A percentile compares a stretch with the other conserved stretches of the same genome.
Evolutionary conservation across 2,329 filamentous ascomycete genomes (phyloP).

Genomic region (Colletotrichum tropicicola): DNA sequence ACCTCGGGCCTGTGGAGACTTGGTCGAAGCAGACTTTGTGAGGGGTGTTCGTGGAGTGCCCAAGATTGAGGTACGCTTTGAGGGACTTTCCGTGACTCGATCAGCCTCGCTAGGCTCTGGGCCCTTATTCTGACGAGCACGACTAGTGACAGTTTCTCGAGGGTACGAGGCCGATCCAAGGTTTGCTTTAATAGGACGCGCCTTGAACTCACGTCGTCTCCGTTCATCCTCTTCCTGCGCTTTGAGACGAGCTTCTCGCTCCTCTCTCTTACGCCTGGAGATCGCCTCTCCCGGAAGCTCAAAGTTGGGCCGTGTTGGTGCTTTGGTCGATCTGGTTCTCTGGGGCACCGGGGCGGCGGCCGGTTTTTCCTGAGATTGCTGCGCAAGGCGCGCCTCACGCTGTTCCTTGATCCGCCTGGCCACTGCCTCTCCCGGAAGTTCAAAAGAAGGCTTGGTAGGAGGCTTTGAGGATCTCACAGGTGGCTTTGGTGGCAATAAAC

Average conservation of each 20-base stretch:
- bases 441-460: conserved; percentile 64
- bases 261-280: conserved; percentile 62
- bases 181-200: conserved; percentile 61
- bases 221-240: conserved; percentile 68
- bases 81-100: neutral
- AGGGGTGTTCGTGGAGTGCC: conserved; percentile 9
- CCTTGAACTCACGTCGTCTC: conserved; percentile 71
- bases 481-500: conserved; percentile 55
- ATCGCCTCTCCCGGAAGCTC: conserved; percentile 72
- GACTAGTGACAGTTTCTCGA: conserved; percentile 67
- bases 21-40: conserved; percentile 7
- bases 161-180: conserved; percentile 52
- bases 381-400: conserved; percentile 62
- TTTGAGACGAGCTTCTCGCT: conserved; percentile 62
- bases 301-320: conserved; percentile 64
- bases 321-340: conserved; percentile 59
- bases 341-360: conserved; percentile 43
- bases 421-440: conserved; percentile 70
- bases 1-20: conserved; percentile 23
- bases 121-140: conserved; percentile 59
- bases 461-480: conserved; percentile 62
- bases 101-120: conserved; percentile 32
- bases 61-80: conserved; percentile 32
- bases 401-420: conserved; percentile 66
- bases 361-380: conserved; percentile 35